Conservation (phyloP, 78 protist genomes). For the Dictyostelium firmibasis region DNA sequence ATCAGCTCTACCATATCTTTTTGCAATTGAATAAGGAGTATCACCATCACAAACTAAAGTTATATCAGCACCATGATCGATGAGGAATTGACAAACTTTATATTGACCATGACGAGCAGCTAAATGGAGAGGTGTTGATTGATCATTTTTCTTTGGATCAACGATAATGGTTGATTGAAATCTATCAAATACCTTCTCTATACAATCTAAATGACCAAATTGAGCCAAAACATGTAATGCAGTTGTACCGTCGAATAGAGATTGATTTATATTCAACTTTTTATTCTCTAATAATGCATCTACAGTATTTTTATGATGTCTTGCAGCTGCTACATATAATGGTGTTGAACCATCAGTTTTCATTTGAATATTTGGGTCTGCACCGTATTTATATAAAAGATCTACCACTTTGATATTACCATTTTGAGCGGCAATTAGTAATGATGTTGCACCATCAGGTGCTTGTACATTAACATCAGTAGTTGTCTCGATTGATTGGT, state of each 20-base stretch:
- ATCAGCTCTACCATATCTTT: constrained; percentile 71
- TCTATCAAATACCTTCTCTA: not conserved
- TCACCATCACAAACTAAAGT: constrained; percentile 31
- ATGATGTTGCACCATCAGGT: constrained; percentile 59
- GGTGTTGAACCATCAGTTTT: constrained; percentile 58
- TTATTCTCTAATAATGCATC: not conserved
- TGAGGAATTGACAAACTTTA: constrained; percentile 19
- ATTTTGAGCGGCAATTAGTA: constrained; percentile 70
- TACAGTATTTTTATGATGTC: constrained; percentile 15
- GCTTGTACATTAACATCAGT: constrained; percentile 15
- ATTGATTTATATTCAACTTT: not conserved
- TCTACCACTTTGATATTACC: constrained; percentile 22
- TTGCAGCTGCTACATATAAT: constrained; percentile 20
- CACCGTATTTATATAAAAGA: not conserved
- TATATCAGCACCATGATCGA: constrained; percentile 35
- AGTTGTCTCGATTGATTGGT: not conserved
- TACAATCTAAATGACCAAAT: not conserved
- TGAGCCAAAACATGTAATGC: constrained; percentile 33
- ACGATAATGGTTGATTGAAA: not conserved
- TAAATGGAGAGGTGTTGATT: constrained; percentile 23
- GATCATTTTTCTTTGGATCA: constrained; percentile 2
- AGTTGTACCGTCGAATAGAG: constrained; percentile 36
- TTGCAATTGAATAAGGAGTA: constrained; percentile 34
- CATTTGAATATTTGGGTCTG: constrained; percentile 67
- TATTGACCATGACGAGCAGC: constrained; percentile 74